Conservation (phyloP, 768 basidiomycete species). For the Collybia mongolica region DNA sequence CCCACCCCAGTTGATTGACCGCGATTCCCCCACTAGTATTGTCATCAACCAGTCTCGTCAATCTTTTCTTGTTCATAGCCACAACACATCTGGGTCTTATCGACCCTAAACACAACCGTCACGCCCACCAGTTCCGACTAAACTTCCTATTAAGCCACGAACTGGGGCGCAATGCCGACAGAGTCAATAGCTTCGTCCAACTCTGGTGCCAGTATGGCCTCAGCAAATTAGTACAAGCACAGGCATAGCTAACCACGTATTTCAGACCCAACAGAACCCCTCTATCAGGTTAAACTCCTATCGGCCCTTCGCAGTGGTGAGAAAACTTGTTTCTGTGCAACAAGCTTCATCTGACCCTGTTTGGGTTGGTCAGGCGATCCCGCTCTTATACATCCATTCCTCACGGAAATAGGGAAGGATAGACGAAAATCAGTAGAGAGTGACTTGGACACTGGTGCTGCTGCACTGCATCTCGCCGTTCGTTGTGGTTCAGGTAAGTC, state of each 20-base stretch:
- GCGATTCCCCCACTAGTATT: no score
- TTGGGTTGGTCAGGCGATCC: constrained; percentile 51
- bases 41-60: neutral
- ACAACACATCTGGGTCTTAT: neutral
- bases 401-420: constrained; percentile 73
- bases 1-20: no score
- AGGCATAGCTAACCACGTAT: neutral
- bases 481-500: constrained; percentile 73
- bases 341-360: constrained; percentile 1
- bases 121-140: no score
- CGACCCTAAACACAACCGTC: no score
- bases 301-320: constrained; percentile 61
- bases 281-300: constrained; percentile 66
- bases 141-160: no score
- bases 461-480: constrained; percentile 80
- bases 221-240: neutral
- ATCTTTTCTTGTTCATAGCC: neutral
- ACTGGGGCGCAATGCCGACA: neutral
- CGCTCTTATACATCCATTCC: constrained; percentile 75
- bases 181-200: constrained; percentile 3
- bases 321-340: constrained; percentile 14
- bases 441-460: constrained; percentile 64
- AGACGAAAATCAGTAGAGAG: constrained; percentile 41
- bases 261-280: constrained; percentile 31
- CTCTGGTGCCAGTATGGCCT: constrained; percentile 4